phyloP scores from a whole-genome alignment of 1,139 yeast species.

The Blastobotrys indianensis region DNA sequence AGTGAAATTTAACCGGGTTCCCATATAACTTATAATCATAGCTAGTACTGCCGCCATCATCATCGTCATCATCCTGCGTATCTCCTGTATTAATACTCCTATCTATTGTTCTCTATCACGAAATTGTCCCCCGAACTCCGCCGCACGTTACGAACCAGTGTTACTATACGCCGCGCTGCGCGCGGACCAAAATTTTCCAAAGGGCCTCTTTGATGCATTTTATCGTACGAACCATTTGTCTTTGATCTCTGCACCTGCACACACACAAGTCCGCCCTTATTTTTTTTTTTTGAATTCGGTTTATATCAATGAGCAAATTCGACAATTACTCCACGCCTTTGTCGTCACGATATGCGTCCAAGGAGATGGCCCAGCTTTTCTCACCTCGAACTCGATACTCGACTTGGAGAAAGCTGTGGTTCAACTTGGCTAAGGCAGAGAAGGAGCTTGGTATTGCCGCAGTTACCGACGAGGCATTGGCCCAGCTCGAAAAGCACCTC shows the following conservation, averaged over 20 bases:
- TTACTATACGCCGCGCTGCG: too few relatives aligned
- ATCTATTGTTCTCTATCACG: too few relatives aligned
- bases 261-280: background rate
- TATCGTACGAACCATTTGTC: background rate
- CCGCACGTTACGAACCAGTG: too few relatives aligned
- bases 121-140: too few relatives aligned
- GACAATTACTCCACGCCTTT: constrained; percentile 74
- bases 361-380: constrained; percentile 91
- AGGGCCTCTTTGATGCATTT: background rate
- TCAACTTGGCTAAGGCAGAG: constrained; percentile 92
- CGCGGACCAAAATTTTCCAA: background rate
- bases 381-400: constrained; percentile 91
- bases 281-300: too few relatives aligned
- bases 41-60: too few relatives aligned
- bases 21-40: too few relatives aligned
- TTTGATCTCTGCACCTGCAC: background rate
- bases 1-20: background rate
- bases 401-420: constrained; percentile 98
- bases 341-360: constrained; percentile 95
- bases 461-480: constrained; percentile 85
- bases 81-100: too few relatives aligned
- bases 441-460: constrained; percentile 79
- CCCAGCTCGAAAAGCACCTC: constrained; percentile 72
- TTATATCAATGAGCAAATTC: constrained; percentile 25
- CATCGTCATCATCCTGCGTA: too few relatives aligned